A percentile compares a stretch with the other conserved stretches of the same genome.
Conservation (phyloP, 1,284 basidiomycete species). For the Lignosus rhinocerotis region DNA sequence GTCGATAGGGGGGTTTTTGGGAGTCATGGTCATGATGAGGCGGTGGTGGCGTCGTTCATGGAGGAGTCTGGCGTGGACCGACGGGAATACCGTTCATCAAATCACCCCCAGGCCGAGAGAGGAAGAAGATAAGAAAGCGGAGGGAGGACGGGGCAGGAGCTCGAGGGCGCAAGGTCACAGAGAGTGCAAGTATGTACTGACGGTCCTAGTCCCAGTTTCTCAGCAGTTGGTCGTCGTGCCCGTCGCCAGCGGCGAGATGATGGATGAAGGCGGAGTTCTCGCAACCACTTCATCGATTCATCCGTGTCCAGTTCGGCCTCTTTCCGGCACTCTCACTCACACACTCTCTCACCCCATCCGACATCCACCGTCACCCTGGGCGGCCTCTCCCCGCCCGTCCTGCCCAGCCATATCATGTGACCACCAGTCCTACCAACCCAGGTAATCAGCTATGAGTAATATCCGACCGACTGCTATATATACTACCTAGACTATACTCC, state of each 20-base stretch:
- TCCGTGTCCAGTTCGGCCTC: too few relatives aligned
- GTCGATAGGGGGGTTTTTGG: conserved; percentile 33
- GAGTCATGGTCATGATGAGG: conserved; percentile 34
- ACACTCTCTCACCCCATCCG: too few relatives aligned
- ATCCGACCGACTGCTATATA: too few relatives aligned
- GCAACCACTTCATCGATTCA: too few relatives aligned
- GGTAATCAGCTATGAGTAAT: background rate
- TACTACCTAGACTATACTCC: too few relatives aligned
- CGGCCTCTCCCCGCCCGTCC: too few relatives aligned
- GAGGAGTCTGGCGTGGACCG: conserved; percentile 13
- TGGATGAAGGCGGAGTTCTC: background rate
- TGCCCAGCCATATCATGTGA: background rate
- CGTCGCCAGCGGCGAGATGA: conserved; percentile 20
- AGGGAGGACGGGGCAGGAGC: background rate
- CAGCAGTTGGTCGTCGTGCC: background rate
- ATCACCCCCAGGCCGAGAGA: conserved; percentile 2
- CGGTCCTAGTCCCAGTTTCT: too few relatives aligned
- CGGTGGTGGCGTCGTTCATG: conserved; percentile 33
- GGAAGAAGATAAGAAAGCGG: conserved; percentile 3
- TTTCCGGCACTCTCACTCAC: background rate
- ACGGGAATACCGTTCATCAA: conserved; percentile 8
- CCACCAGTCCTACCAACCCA: background rate
- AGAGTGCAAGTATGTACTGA: too few relatives aligned
- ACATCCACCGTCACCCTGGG: too few relatives aligned
- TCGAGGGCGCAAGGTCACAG: too few relatives aligned